Percentiles rank a stretch among this genome's conserved stretches.
These are phyloP conservation scores for Fusarium sp. DNA, from an alignment of 2,329 filamentous ascomycete species.

Conservation along the genomic window DNA sequence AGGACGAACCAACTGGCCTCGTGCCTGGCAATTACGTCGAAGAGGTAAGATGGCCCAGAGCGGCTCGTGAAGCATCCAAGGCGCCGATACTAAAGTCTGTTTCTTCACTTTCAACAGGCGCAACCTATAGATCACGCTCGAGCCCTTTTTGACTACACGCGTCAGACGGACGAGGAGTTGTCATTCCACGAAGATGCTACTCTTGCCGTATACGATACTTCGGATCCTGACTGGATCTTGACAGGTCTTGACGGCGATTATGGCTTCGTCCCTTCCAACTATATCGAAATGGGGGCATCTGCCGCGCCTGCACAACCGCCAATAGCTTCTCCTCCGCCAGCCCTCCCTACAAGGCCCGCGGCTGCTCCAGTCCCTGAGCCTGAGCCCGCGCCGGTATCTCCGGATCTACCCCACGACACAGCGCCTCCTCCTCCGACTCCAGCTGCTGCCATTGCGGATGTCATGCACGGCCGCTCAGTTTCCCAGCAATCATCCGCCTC, in stretches of 20 bases:
- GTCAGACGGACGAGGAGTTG: constrained; percentile 97
- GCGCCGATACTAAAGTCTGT: constrained; percentile 7
- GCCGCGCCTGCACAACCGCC: constrained; percentile 57
- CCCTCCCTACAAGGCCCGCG: constrained; percentile 57
- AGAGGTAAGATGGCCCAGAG: constrained; percentile 67
- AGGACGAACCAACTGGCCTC: constrained; percentile 89
- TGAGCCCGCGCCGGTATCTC: constrained; percentile 34
- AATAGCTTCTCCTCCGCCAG: constrained; percentile 52
- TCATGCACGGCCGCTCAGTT: constrained; percentile 61
- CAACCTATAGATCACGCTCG: constrained; percentile 76
- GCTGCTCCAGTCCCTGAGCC: constrained; percentile 46
- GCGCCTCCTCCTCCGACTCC: constrained; percentile 54
- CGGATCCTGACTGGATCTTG: constrained; percentile 96
- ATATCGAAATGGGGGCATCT: constrained; percentile 78
- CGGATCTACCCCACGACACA: constrained; percentile 48
- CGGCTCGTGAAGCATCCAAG: not conserved
- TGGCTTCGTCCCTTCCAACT: constrained; percentile 95
- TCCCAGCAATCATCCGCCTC: constrained; percentile 46
- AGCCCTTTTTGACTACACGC: constrained; percentile 97
- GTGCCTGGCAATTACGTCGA: constrained; percentile 96
- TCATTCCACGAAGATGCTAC: constrained; percentile 91
- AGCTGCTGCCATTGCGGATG: constrained; percentile 65
- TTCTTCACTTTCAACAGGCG: constrained; percentile 55
- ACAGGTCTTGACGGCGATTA: constrained; percentile 86
- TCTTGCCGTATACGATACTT: constrained; percentile 86